phyloP scores from a whole-genome alignment of 192 early-diverging fungal genomes.

The Radiomyces spectabilis region DNA sequence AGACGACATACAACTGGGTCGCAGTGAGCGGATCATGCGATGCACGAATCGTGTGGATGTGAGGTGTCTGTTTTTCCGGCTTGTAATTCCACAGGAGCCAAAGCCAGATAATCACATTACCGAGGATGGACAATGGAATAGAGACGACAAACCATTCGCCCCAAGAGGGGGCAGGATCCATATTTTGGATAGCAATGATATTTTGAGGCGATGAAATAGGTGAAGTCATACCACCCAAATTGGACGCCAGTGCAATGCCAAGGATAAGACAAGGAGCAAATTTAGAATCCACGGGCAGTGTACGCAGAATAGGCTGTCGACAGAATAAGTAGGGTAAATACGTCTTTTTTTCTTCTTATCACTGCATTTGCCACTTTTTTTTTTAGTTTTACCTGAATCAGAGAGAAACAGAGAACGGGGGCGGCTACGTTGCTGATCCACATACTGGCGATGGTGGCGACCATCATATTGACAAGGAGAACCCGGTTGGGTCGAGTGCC shows the following conservation, averaged over 20 bases:
- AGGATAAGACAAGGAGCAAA: conserved; percentile 87
- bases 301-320: conserved; percentile 82
- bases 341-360: neutral
- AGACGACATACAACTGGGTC: conserved; percentile 72
- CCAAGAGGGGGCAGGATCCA: conserved; percentile 87
- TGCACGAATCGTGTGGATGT: conserved; percentile 50
- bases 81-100: conserved; percentile 75
- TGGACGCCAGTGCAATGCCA: conserved; percentile 95
- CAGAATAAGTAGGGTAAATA: no score
- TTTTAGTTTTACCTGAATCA: conserved; percentile 57
- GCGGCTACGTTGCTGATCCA: conserved; percentile 98
- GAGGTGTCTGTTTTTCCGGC: conserved; percentile 57
- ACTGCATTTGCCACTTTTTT: neutral
- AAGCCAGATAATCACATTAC: conserved; percentile 78
- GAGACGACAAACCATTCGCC: conserved; percentile 84
- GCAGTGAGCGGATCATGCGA: conserved; percentile 44
- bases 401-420: conserved; percentile 91
- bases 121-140: conserved; percentile 75
- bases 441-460: conserved; percentile 96
- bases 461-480: conserved; percentile 89
- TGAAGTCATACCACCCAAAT: conserved; percentile 95
- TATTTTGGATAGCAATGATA: conserved; percentile 89
- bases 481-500: conserved; percentile 82
- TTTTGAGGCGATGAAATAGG: conserved; percentile 98
- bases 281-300: conserved; percentile 66